phyloP scores from a whole-genome alignment of 257 asterid species.

The Echites panduratus region DNA sequence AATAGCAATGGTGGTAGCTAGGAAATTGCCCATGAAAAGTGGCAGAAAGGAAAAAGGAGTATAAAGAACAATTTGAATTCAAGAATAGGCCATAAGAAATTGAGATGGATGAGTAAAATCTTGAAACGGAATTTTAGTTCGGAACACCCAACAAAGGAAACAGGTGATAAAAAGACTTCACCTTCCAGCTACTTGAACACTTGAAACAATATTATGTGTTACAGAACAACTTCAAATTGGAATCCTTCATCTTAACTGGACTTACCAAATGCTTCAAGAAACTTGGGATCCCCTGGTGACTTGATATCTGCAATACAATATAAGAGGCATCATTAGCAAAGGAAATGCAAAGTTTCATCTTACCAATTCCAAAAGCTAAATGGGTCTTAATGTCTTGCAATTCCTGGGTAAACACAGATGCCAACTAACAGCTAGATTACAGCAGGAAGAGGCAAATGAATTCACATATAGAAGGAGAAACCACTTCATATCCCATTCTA shows the following conservation, averaged over 20 bases:
- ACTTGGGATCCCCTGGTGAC: slow-evolving; percentile 83
- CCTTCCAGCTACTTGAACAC: neutral
- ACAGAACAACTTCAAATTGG: neutral
- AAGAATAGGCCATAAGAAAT: too few species aligned
- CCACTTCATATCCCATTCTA: neutral
- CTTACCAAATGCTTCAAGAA: slow-evolving; percentile 93
- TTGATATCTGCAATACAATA: slow-evolving; percentile 56
- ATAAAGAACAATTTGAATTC: too few species aligned
- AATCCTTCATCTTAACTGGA: slow-evolving; percentile 4
- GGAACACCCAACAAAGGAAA: neutral
- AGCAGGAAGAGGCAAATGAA: neutral
- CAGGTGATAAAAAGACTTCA: neutral
- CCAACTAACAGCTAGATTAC: neutral
- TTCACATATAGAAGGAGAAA: neutral
- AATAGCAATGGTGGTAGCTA: too few species aligned
- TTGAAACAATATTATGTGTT: neutral
- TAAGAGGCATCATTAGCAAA: slow-evolving; percentile 11
- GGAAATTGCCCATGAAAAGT: too few species aligned
- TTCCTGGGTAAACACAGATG: neutral
- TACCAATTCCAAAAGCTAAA: neutral
- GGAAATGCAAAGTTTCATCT: neutral
- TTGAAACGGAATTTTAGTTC: too few species aligned
- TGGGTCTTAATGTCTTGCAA: neutral
- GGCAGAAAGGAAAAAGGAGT: too few species aligned
- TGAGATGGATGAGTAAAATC: too few species aligned